phyloP scores from a whole-genome alignment of 1,284 basidiomycete genomes.

The Pterula multifida region DNA sequence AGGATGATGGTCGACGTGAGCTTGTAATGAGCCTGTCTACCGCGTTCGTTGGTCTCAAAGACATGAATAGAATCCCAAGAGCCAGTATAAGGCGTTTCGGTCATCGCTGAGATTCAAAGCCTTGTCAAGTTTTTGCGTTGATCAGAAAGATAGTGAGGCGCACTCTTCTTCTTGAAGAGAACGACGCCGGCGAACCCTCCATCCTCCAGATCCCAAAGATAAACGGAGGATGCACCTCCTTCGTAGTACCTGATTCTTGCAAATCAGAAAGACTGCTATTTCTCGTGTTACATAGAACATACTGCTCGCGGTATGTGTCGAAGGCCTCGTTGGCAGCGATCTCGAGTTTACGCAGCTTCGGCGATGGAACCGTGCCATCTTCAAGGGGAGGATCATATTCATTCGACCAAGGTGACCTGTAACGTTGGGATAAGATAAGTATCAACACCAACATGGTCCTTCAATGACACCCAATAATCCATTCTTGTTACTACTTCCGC shows the following conservation, averaged over 20 bases:
- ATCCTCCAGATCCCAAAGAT: conserved; percentile 96
- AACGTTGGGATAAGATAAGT: conserved; percentile 7
- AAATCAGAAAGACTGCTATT: conserved; percentile 2
- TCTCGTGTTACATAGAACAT: conserved; percentile 13
- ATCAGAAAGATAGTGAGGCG: conserved; percentile 18
- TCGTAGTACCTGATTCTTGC: conserved; percentile 90
- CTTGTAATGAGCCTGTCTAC: conserved; percentile 90
- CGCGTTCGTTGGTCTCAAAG: conserved; percentile 86
- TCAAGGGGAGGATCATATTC: conserved; percentile 84
- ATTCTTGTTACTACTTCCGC: not conserved
- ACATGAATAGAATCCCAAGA: conserved; percentile 99
- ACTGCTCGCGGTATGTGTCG: conserved; percentile 96
- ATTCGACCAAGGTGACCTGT: conserved; percentile 94
- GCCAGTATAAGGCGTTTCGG: conserved; percentile 45
- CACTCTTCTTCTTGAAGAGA: conserved; percentile 91
- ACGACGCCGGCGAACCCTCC: conserved; percentile 96
- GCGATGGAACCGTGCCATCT: conserved; percentile 77
- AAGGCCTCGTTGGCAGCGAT: conserved; percentile 92
- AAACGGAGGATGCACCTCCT: conserved; percentile 94
- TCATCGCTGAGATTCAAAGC: conserved; percentile 36
- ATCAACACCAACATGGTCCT: not conserved
- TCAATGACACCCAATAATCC: not conserved
- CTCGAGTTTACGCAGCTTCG: conserved; percentile 84
- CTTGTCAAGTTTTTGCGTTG: not conserved
- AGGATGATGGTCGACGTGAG: conserved; percentile 97